phyloP scores from a whole-genome alignment of 306 rosid species.

The Canavalia gladiata region DNA sequence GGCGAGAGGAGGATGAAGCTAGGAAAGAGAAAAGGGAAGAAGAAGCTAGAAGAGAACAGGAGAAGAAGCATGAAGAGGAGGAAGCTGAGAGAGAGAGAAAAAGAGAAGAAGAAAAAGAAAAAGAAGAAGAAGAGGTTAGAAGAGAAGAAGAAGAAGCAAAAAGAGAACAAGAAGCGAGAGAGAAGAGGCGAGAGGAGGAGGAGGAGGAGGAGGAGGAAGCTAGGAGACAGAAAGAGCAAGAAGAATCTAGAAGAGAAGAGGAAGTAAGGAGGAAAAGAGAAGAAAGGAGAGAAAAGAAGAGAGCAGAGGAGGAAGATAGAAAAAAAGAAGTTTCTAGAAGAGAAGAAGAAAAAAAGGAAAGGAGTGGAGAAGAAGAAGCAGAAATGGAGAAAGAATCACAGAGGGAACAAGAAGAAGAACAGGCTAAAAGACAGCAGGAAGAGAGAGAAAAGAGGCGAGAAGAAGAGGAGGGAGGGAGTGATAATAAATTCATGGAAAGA shows the following conservation, averaged over 20 bases:
- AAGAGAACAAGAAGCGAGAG: background rate
- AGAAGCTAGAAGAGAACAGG: background rate
- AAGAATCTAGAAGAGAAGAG: background rate
- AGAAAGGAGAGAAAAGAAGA: background rate
- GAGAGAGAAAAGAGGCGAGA: conserved; percentile 12
- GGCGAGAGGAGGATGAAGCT: background rate
- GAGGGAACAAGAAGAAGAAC: conserved; percentile 33
- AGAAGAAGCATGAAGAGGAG: background rate
- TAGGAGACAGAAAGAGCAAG: background rate
- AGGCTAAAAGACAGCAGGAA: conserved; percentile 26
- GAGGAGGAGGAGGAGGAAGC: background rate
- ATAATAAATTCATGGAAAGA: background rate
- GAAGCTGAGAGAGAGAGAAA: background rate
- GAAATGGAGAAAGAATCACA: background rate
- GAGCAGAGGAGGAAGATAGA: background rate
- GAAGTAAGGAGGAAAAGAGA: background rate
- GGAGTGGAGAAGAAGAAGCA: background rate
- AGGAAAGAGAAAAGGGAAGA: background rate
- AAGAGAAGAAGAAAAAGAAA: background rate
- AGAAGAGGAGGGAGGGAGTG: background rate
- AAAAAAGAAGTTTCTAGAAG: background rate
- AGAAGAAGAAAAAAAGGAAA: background rate
- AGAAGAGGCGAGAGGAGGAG: background rate
- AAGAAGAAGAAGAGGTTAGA: background rate
- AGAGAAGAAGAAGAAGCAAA: background rate